Base-by-base conservation (phyloP, 73 alveolate species). In the Stentor roeselii region DNA sequence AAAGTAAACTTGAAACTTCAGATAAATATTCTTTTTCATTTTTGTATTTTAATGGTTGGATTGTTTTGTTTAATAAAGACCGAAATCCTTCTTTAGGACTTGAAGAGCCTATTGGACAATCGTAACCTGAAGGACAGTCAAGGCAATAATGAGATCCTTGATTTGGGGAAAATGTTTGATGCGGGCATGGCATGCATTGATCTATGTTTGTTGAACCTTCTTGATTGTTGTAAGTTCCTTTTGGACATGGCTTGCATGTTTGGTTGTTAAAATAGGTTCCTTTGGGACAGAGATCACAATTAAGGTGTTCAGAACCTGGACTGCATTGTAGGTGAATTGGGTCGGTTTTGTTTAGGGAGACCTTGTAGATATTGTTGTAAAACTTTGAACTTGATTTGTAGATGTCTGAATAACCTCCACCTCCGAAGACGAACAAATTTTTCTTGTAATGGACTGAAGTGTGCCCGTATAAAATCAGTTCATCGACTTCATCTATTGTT, bases 121-220 rank as follows among this genome's bases (percentile, higher is more conserved):
- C 34, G 21, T n/a, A 27, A 67, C 34, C 41, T 1, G 42, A 36
- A 2, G 80, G 80, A 32, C 80, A 67, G 11, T 67, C 37, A 21
- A 21, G n/a, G 41, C 80, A 67, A 21, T 21, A 21, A 1, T 27
- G 27, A 1, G 41, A 21, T 67, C 80, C 80, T 21, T 67, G 21
- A 21, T 21, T 30, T 15, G n/a, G n/a, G 11, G 80, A n/a, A 40
- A 21, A 67, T 1, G 37, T 67, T 30, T 40, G 42, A 30, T 67
- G 21, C 11, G 80, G 80, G 80, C 80, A 67, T 27, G 80, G 80
- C 21, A 30, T 15, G 41, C 80, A 67, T 21, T 67, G 80, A 15
- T 67, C 42, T 21, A 0, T 1, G 41, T 67, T 21, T 11, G 41
- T 34, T 67, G 80, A n/a, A 67, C 21, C 14, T 30, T 27, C 34